Percentiles rank a stretch among this genome's conserved stretches.
phyloP scores from a whole-genome alignment of 73 alveolate species.

The Tetrahymena thermophila region DNA sequence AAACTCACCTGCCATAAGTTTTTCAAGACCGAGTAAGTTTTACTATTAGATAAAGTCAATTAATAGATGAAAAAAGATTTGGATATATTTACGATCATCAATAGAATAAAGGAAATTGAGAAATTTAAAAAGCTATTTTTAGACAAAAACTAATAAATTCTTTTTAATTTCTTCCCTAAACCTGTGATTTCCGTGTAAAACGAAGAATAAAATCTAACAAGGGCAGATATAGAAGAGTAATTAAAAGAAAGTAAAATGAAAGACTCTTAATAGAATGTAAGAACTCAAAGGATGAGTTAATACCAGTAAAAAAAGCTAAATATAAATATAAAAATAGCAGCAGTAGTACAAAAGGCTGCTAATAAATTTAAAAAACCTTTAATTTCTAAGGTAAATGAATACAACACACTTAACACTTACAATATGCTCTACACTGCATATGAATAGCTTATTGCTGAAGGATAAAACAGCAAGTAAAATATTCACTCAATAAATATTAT shows the following conservation, averaged over 20 bases:
- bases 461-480: not conserved
- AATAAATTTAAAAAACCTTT: not conserved
- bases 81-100: not conserved
- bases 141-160: not conserved
- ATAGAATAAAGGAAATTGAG: not conserved
- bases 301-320: not conserved
- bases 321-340: not conserved
- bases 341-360: not conserved
- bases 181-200: not conserved
- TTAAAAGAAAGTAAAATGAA: not conserved
- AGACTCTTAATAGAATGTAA: not conserved
- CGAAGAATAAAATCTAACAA: not conserved
- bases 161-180: not conserved
- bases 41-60: not conserved
- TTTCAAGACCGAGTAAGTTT: not conserved
- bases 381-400: not conserved
- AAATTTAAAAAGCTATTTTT: not conserved
- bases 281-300: not conserved
- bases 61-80: not conserved
- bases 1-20: not conserved
- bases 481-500: not conserved
- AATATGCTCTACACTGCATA: not conserved
- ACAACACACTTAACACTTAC: not conserved
- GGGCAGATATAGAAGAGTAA: not conserved
- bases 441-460: not conserved